These are phyloP conservation scores for Solanum piurae DNA, from an alignment of 257 asterid species.

Conservation along the genomic window DNA sequence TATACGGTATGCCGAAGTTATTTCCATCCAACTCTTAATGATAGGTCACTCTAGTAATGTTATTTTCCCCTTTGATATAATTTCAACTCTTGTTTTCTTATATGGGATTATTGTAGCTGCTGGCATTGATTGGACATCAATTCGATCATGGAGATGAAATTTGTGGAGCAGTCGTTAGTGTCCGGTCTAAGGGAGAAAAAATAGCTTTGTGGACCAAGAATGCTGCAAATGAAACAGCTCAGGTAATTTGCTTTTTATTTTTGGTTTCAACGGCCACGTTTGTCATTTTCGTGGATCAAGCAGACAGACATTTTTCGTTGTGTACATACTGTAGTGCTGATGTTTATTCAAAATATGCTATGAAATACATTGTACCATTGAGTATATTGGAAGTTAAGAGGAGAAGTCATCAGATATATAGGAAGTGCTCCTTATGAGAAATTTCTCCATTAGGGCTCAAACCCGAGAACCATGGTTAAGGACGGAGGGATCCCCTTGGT, in stretches of 20 bases:
- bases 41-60: not conserved
- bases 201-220: conserved; percentile 91
- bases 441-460: not conserved
- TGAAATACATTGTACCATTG: not conserved
- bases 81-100: not conserved
- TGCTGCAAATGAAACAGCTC: conserved; percentile 88
- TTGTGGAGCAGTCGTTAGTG: conserved; percentile 92
- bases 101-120: conserved; percentile 40
- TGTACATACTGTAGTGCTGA: not conserved
- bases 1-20: conserved; percentile 42
- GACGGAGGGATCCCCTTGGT: not conserved
- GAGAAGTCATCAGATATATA: not conserved
- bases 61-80: not conserved
- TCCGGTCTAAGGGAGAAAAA: conserved; percentile 59
- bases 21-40: not conserved
- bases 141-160: conserved; percentile 87
- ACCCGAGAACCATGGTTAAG: not conserved
- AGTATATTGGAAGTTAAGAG: not conserved
- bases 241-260: conserved; percentile 34
- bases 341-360: not conserved
- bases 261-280: not conserved
- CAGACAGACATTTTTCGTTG: not conserved
- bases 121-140: conserved; percentile 96
- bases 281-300: not conserved
- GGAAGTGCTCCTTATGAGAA: not conserved